Evolutionary conservation across 148 eudicot genomes (phyloP).

Genomic region (Agrostemma githago): DNA sequence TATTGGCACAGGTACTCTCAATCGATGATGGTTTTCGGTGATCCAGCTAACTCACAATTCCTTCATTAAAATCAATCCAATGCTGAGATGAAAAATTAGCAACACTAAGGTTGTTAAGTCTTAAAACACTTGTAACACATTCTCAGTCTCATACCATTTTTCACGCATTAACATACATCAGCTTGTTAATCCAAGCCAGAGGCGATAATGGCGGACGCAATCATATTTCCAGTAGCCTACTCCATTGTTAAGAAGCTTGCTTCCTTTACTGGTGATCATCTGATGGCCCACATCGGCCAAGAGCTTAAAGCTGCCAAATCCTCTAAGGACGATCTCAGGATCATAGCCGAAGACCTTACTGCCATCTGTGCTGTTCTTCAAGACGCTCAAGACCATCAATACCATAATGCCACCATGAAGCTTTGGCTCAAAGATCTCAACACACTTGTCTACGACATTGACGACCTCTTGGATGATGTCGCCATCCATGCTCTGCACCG

Average conservation of each 20-base stretch:
- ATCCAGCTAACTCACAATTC: too few relatives aligned
- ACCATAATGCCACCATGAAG: slow-evolving; percentile 10
- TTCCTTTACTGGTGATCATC: slow-evolving; percentile 14
- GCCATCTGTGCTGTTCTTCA: slow-evolving; percentile 18
- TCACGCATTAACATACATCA: too few relatives aligned
- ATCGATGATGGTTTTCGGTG: too few relatives aligned
- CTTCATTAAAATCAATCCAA: too few relatives aligned
- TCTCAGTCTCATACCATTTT: too few relatives aligned
- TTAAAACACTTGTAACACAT: too few relatives aligned
- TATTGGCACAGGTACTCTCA: too few relatives aligned
- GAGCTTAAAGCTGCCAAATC: slow-evolving; percentile 3
- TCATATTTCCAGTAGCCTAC: slow-evolving; percentile 8
- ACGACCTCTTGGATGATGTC: slow-evolving; percentile 29
- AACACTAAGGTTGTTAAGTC: too few relatives aligned
- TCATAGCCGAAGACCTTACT: slow-evolving; percentile 3
- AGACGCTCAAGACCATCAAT: slow-evolving; percentile 28
- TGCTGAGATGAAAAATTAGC: too few relatives aligned
- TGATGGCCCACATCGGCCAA: neutral
- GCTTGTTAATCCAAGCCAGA: too few relatives aligned
- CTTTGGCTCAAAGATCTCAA: slow-evolving; percentile 30
- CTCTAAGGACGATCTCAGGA: slow-evolving; percentile 20
- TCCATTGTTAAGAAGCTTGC: slow-evolving; percentile 18
- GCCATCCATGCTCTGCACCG: slow-evolving; percentile 21
- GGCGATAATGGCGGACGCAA: slow-evolving; percentile 12
- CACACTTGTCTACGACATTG: slow-evolving; percentile 24